Evolutionary conservation across 2,329 filamentous ascomycete species (phyloP), one percentile per base, ranked within the genome.

Genomic region (Dactylellina leptospora): DNA sequence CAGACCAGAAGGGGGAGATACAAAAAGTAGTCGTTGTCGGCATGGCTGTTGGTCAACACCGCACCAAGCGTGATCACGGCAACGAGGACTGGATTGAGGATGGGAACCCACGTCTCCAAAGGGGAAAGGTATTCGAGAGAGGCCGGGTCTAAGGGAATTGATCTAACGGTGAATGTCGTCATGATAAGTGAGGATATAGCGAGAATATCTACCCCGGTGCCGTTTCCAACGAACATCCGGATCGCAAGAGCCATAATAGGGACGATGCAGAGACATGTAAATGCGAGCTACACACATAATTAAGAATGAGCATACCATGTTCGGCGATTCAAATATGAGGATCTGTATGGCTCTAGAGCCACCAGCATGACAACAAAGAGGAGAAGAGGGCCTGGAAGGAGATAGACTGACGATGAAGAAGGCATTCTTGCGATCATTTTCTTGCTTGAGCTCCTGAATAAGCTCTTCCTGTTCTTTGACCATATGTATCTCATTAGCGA

Each of bases 401-500:
- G 3, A 10, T 3, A 22, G 22, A 16, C 69, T 61, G 23, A 73
- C 69, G 38, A 73, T 73, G 48, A 73, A 73, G 18, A 73, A 61
- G 4, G 69, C 60, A 44, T 73, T 73, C 51, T 68, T 66, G 30
- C 62, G 48, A 38, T 73, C 69, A 38, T 73, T 73, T 62, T 64
- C 69, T 40, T 33, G 61, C 36, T 42, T 61, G 4, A 73, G 60
- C 28, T 62, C 55, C 40, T 68, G 44, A 16, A 73, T 68, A 23
- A 73, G 54, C 11, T 53, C 54, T 18, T 73, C 69, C 38, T 73
- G 69, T 16, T 73, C 69, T 73, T 48, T 23, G 36, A 40, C 18
- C 4, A 66, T 27, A 13, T 9, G 2, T 27, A 40, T 8, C 25
- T 33, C n/a, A 27, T 61, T 44, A 61, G 48, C 28, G 16, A 59